Percentiles rank a stretch among this genome's conserved stretches.
These are phyloP conservation scores for Leishmania gerbilli DNA, from an alignment of 208 protist species.

Conservation along the genomic window DNA sequence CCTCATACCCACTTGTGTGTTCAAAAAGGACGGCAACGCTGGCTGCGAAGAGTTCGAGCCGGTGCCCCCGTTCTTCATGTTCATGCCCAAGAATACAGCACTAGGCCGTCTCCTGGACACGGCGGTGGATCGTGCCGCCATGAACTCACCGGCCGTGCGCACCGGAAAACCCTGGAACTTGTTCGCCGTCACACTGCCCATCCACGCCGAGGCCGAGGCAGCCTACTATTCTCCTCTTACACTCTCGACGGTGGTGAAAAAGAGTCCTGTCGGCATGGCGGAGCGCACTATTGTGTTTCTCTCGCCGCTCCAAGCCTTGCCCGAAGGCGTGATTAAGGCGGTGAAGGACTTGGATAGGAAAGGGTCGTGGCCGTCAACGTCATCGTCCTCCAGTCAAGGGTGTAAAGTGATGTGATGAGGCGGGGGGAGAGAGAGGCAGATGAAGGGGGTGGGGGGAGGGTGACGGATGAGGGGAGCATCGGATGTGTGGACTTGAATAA, in stretches of 20 bases:
- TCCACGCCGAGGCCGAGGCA: slow-evolving; percentile 24
- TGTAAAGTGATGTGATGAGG: slow-evolving; percentile 15
- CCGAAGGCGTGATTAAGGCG: slow-evolving; percentile 33
- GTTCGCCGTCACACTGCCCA: slow-evolving; percentile 47
- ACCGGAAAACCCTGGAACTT: slow-evolving; percentile 44
- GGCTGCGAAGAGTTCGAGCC: slow-evolving; percentile 28
- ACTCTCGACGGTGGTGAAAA: slow-evolving; percentile 48
- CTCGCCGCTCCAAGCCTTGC: slow-evolving; percentile 30
- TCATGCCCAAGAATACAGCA: slow-evolving; percentile 50
- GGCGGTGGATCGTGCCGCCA: slow-evolving; percentile 53
- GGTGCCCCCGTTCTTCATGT: slow-evolving; percentile 77
- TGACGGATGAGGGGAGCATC: not conserved
- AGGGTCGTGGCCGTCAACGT: slow-evolving; percentile 6
- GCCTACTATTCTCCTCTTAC: slow-evolving; percentile 51
- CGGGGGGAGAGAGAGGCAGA: not conserved
- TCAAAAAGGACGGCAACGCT: not conserved
- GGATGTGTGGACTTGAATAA: not conserved
- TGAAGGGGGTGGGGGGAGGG: not conserved
- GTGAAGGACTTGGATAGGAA: slow-evolving; percentile 30
- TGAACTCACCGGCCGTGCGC: slow-evolving; percentile 38
- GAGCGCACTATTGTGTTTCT: slow-evolving; percentile 31
- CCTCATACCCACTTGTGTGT: slow-evolving; percentile 22
- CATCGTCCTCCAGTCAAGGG: slow-evolving; percentile 8
- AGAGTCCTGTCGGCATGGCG: slow-evolving; percentile 28
- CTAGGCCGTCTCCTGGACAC: slow-evolving; percentile 71